Base-by-base conservation (phyloP, 306 rosid genomes). In the Lathyrus oleraceus region DNA sequence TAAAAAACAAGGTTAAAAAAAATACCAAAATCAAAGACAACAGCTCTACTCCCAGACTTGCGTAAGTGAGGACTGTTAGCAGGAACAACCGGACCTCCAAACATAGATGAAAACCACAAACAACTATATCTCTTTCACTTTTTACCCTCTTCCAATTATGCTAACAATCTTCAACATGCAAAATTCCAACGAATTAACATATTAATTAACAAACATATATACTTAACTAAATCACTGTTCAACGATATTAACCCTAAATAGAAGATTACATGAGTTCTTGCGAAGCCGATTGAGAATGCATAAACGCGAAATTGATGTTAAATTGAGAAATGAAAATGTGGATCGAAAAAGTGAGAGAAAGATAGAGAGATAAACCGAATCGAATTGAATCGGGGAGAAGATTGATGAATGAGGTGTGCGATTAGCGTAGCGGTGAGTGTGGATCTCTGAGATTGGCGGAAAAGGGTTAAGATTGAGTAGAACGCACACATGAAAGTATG, bases 41-140 rank as follows among this genome's bases (percentile, higher is more conserved):
- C 87, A 76, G 86, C 65, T 86, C 92, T 87, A 85, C 97, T 94
- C 81, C 97, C 95, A 81, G 99, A 91, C 79, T 91, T 94, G 79
- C 97, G 82, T 63, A 94, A 86, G 85, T 91, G 99, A 9, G 97
- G 97, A 82, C 97, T 88, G 68, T 71, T 85, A 83, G 84, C 71
- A 71, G 96, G 85, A 79, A 12, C 35, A 63, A 39, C 81, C 76
- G 71, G 79, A 70, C 88, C 84, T 83, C 96, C 98, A 69, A 90
- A 86, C 97, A 94, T 94, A 86, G 92, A 91, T 84, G 78, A 77
- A 70, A 57, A 72, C 56, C 11, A 60, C 78, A 87, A 81, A 67
- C 36, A 75, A 74, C 42, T 71, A 73, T 49, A 43, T 44, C 69
- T 67, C 54, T 71, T 49, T 20, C 53, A 21, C 72, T 19, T 25